Conservation (phyloP, 352 stramenopile species). For the Pythium utonaiense region DNA sequence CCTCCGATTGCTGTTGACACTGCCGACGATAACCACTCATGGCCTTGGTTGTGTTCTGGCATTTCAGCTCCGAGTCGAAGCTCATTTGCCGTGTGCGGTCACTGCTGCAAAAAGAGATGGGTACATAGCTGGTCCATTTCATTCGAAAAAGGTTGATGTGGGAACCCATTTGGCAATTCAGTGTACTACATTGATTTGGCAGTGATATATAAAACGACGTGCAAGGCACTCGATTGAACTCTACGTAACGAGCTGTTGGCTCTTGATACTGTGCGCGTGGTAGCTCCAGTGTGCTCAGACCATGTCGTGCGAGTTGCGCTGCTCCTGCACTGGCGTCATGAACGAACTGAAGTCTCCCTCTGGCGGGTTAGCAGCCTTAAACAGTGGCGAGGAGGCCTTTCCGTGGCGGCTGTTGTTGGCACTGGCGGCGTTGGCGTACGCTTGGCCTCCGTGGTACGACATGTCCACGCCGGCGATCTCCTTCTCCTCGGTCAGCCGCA, state of each 20-base stretch:
- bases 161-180: background rate
- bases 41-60: too few relatives aligned
- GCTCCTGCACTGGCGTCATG: conserved; percentile 27
- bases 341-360: conserved; percentile 27
- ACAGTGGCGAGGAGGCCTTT: conserved; percentile 24
- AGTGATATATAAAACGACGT: background rate
- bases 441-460: conserved; percentile 67
- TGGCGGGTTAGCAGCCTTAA: conserved; percentile 34
- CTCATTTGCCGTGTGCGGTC: too few relatives aligned
- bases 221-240: background rate
- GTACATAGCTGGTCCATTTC: background rate
- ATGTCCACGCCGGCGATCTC: conserved; percentile 78
- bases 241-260: too few relatives aligned
- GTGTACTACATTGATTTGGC: background rate
- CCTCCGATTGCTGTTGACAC: too few relatives aligned
- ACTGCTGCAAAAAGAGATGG: too few relatives aligned
- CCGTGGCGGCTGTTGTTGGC: conserved; percentile 39
- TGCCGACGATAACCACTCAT: too few relatives aligned
- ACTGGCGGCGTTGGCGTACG: conserved; percentile 33
- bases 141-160: background rate
- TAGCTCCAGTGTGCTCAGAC: background rate
- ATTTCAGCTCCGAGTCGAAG: too few relatives aligned
- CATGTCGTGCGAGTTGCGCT: conserved; percentile 9
- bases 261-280: too few relatives aligned
- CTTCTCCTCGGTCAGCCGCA: conserved; percentile 75